Evolutionary conservation across 2,329 filamentous ascomycete genomes (phyloP).

Genomic region (Aureobasidium sp.): DNA sequence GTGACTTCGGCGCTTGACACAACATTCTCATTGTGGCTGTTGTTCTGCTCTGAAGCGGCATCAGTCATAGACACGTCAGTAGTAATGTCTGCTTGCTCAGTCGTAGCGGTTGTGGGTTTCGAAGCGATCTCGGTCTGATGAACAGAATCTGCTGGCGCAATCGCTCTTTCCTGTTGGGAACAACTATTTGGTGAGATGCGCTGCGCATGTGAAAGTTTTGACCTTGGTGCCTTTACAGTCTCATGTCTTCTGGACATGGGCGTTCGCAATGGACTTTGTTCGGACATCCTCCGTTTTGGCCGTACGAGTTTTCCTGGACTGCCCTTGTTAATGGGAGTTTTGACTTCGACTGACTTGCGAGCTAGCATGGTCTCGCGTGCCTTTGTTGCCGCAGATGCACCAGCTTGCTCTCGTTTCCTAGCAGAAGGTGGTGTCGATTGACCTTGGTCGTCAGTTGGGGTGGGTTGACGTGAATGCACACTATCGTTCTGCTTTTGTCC

Average conservation of each 20-base stretch:
- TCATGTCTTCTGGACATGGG: not conserved
- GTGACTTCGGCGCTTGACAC: slow-evolving; percentile 14
- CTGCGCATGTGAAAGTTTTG: slow-evolving; percentile 1
- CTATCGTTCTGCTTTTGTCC: not conserved
- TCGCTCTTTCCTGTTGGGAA: not conserved
- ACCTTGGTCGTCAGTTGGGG: not conserved
- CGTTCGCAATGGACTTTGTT: not conserved
- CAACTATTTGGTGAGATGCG: not conserved
- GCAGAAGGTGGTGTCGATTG: slow-evolving; percentile 14
- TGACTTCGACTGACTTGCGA: not conserved
- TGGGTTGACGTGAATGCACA: not conserved
- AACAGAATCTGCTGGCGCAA: not conserved
- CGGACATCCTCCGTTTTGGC: slow-evolving; percentile 13
- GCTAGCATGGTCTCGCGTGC: slow-evolving; percentile 14
- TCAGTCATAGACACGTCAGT: not conserved
- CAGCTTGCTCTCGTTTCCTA: slow-evolving; percentile 26
- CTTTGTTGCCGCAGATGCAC: slow-evolving; percentile 23
- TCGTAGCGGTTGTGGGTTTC: not conserved
- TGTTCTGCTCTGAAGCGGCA: not conserved
- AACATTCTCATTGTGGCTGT: not conserved
- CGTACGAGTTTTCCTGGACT: slow-evolving; percentile 14
- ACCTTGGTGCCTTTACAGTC: not conserved
- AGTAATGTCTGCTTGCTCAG: not conserved
- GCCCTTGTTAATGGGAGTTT: slow-evolving; percentile 10
- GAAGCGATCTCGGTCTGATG: not conserved